These are phyloP conservation scores for Ophiocordyceps camponoti-floridani DNA, from an alignment of 2,329 filamentous ascomycete species.

Conservation along the genomic window DNA sequence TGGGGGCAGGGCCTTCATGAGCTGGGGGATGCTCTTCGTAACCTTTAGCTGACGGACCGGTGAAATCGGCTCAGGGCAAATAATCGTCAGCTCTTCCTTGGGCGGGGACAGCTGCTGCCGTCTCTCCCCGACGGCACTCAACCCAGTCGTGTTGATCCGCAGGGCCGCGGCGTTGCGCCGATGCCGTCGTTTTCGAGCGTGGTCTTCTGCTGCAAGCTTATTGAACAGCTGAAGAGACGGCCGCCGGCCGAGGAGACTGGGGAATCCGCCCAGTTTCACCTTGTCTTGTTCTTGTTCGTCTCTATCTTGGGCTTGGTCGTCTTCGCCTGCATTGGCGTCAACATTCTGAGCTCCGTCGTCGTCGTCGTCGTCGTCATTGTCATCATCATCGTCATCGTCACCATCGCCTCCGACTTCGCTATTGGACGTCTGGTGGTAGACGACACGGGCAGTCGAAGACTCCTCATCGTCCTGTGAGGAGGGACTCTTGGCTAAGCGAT, in stretches of 20 bases:
- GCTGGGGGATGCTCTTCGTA: constrained; percentile 29
- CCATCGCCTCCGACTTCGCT: background rate
- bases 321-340: background rate
- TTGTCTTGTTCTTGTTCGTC: background rate
- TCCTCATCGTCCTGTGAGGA: constrained; percentile 6
- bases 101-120: constrained; percentile 1
- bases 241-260: background rate
- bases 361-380: constrained; percentile 1
- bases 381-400: background rate
- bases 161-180: constrained; percentile 10
- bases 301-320: background rate
- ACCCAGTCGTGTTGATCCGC: constrained; percentile 5
- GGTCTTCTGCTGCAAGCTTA: constrained; percentile 1
- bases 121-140: constrained; percentile 1
- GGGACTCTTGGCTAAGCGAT: constrained; percentile 9
- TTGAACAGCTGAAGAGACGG: constrained; percentile 1
- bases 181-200: constrained; percentile 6
- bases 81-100: constrained; percentile 12
- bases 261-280: background rate
- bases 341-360: background rate
- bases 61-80: constrained; percentile 30
- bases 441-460: background rate
- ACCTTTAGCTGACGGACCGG: constrained; percentile 23
- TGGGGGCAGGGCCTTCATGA: constrained; percentile 34
- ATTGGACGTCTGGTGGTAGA: background rate